A percentile compares a stretch with the other conserved stretches of the same genome.
phyloP scores from a whole-genome alignment of 768 basidiomycete genomes.

The Favolaschia claudopus region DNA sequence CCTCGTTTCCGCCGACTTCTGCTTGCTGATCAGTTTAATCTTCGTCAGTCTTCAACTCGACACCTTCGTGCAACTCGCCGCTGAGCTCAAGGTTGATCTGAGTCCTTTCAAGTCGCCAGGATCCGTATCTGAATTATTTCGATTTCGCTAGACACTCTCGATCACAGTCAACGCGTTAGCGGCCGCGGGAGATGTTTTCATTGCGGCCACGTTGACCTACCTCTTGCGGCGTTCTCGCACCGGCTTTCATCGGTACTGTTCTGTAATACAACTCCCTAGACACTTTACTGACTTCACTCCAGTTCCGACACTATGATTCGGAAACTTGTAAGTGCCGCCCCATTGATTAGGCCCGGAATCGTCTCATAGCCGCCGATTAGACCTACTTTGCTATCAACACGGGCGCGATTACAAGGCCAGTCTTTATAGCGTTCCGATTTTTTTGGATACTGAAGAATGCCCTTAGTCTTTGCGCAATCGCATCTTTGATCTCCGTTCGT shows the following conservation, averaged over 20 bases:
- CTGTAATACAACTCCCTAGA: not conserved
- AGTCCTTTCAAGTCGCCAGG: not conserved
- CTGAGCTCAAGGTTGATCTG: constrained; percentile 44
- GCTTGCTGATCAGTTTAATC: not conserved
- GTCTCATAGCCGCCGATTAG: constrained; percentile 29
- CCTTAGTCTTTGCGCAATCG: constrained; percentile 59
- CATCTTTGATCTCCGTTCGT: constrained; percentile 58
- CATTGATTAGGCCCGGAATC: not conserved
- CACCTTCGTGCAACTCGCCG: constrained; percentile 43
- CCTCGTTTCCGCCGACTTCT: not conserved
- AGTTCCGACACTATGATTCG: constrained; percentile 59
- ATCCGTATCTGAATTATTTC: not conserved
- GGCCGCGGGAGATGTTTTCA: constrained; percentile 55
- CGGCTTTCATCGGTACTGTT: constrained; percentile 52
- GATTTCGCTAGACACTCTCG: constrained; percentile 42
- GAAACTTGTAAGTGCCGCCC: constrained; percentile 44
- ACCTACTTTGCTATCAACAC: constrained; percentile 56
- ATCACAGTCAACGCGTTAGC: constrained; percentile 53
- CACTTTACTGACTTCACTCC: constrained; percentile 2
- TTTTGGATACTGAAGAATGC: not conserved
- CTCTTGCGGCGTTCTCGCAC: constrained; percentile 55
- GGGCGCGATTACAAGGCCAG: constrained; percentile 48
- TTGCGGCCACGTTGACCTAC: constrained; percentile 49
- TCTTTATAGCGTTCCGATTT: not conserved
- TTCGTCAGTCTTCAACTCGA: constrained; percentile 36